phyloP scores from a whole-genome alignment of 805 yeast species.

The Candida argentea region DNA sequence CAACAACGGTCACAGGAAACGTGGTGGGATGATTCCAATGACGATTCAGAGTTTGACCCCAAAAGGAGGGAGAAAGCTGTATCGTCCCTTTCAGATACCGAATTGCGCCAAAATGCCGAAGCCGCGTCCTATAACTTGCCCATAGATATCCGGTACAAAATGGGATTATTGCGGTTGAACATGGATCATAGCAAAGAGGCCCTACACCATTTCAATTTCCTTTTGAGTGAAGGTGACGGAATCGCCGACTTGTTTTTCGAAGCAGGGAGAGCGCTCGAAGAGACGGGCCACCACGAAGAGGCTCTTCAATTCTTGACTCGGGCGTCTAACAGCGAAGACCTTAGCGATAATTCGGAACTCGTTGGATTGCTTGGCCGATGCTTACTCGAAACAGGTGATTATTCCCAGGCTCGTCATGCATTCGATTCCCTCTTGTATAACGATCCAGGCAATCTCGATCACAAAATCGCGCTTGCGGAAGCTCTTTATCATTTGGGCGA shows the following conservation, averaged over 20 bases:
- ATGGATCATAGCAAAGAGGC: slow-evolving; percentile 63
- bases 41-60: slow-evolving; percentile 79
- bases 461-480: slow-evolving; percentile 73
- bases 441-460: slow-evolving; percentile 60
- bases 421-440: slow-evolving; percentile 43
- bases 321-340: slow-evolving; percentile 45
- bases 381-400: slow-evolving; percentile 62
- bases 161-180: slow-evolving; percentile 66
- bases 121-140: slow-evolving; percentile 44
- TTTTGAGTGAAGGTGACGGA: slow-evolving; percentile 50
- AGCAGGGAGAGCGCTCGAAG: slow-evolving; percentile 67
- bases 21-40: slow-evolving; percentile 55
- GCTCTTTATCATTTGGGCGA: slow-evolving; percentile 60
- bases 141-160: slow-evolving; percentile 74
- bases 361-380: slow-evolving; percentile 64
- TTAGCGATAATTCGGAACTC: slow-evolving; percentile 37
- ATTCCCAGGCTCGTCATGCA: slow-evolving; percentile 50
- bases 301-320: slow-evolving; percentile 61
- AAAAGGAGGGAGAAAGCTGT: slow-evolving; percentile 44
- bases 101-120: slow-evolving; percentile 8
- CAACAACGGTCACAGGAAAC: slow-evolving; percentile 53
- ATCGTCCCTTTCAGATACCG: slow-evolving; percentile 14
- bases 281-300: slow-evolving; percentile 58
- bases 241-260: slow-evolving; percentile 65
- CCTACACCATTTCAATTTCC: slow-evolving; percentile 49